Conservation (phyloP, 2,329 filamentous ascomycete species). For the Paecilomyces fulvus region DNA sequence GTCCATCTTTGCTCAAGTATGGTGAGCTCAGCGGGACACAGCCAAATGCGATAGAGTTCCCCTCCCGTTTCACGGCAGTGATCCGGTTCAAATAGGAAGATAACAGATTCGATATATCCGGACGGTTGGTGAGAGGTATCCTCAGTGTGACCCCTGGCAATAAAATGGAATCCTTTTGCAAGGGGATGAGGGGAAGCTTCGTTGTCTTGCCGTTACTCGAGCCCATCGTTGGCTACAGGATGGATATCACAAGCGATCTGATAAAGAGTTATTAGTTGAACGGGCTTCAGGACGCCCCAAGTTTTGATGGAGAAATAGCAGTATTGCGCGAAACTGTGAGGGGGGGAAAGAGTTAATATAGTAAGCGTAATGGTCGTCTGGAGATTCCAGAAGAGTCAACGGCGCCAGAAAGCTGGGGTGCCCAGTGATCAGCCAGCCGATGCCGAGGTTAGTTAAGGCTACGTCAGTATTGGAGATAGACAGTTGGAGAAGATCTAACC, state of each 20-base stretch:
- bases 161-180: constrained; percentile 71
- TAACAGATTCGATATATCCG: constrained; percentile 81
- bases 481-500: constrained; percentile 3
- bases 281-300: background rate
- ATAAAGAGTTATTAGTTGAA: background rate
- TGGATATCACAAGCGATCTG: background rate
- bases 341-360: constrained; percentile 1
- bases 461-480: constrained; percentile 16
- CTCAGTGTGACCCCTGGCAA: constrained; percentile 79
- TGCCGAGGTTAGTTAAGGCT: constrained; percentile 23
- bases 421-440: constrained; percentile 24
- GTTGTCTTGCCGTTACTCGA: constrained; percentile 29
- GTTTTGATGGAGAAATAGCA: background rate
- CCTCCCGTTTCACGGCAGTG: constrained; percentile 54
- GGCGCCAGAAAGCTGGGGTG: background rate
- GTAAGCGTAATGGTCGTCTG: constrained; percentile 8
- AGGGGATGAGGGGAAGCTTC: constrained; percentile 67
- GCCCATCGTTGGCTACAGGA: constrained; percentile 21
- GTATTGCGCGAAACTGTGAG: background rate
- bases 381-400: constrained; percentile 22
- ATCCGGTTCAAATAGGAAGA: constrained; percentile 74
- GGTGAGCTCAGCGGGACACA: constrained; percentile 80
- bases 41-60: constrained; percentile 65
- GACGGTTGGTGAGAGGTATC: constrained; percentile 72
- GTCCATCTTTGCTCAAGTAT: constrained; percentile 63